Conservation (phyloP, 257 asterid species). For the Lavandula angustifolia region DNA sequence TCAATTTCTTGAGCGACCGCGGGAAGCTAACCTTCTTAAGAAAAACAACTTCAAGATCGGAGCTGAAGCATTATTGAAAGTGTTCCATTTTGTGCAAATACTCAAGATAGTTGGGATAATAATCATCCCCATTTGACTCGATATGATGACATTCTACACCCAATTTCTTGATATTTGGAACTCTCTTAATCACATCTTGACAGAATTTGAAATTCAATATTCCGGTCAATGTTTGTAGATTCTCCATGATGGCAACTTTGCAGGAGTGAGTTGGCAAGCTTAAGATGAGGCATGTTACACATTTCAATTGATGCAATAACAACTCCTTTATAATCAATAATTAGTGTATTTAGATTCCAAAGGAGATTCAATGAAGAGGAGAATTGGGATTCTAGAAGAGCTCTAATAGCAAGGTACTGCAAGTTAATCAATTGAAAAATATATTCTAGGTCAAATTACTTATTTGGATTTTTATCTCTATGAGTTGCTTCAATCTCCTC, state of each 20-base stretch:
- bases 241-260: constrained; percentile 6
- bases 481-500: not conserved
- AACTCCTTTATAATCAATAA: not conserved
- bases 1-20: constrained; percentile 10
- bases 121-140: too few species aligned
- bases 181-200: constrained; percentile 30
- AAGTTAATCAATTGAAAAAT: not conserved
- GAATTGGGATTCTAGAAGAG: not conserved
- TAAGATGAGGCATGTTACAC: constrained; percentile 24
- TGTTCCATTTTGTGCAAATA: constrained; percentile 21
- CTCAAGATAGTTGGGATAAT: constrained; percentile 14
- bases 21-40: constrained; percentile 2
- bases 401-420: not conserved
- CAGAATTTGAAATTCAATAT: not conserved
- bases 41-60: not conserved
- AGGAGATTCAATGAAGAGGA: constrained; percentile 13
- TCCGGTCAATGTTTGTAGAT: constrained; percentile 19
- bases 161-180: constrained; percentile 34
- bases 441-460: not conserved
- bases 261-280: not conserved
- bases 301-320: not conserved
- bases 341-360: constrained; percentile 13
- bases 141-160: too few species aligned
- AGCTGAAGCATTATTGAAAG: not conserved
- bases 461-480: not conserved